Evolutionary conservation across 1,284 basidiomycete genomes (phyloP).

Genomic region (Baeospora myosura): DNA sequence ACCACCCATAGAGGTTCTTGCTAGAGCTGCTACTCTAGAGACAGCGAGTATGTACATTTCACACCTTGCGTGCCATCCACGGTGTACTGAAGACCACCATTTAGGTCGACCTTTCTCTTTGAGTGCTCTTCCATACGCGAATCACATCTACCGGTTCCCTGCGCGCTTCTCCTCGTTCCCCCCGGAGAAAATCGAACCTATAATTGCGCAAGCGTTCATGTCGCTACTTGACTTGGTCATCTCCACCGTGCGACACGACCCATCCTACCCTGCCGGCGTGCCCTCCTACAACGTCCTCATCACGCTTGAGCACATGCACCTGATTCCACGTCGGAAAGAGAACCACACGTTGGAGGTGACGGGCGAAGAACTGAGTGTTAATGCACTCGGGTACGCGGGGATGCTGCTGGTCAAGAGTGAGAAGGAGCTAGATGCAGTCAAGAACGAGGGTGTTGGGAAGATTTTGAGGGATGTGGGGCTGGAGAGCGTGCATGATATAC

Average conservation of each 20-base stretch:
- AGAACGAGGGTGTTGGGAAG: constrained; percentile 48
- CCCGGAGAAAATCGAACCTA: constrained; percentile 42
- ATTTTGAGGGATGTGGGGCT: constrained; percentile 58
- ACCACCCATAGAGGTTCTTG: constrained; percentile 69
- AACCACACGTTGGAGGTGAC: constrained; percentile 41
- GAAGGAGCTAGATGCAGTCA: constrained; percentile 61
- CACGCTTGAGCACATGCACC: constrained; percentile 75
- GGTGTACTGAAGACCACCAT: constrained; percentile 1
- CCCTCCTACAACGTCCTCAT: constrained; percentile 81
- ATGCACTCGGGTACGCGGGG: constrained; percentile 83
- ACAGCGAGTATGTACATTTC: constrained; percentile 38
- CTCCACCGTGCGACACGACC: constrained; percentile 64
- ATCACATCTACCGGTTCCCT: constrained; percentile 68
- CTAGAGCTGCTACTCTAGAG: constrained; percentile 51
- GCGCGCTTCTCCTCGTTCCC: constrained; percentile 36
- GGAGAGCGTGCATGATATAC: constrained; percentile 56
- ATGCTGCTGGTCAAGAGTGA: constrained; percentile 79
- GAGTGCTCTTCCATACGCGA: constrained; percentile 65
- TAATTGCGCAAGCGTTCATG: constrained; percentile 62
- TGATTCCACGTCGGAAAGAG: constrained; percentile 70
- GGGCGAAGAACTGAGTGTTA: constrained; percentile 58
- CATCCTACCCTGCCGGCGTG: constrained; percentile 49
- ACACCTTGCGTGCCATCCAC: background rate
- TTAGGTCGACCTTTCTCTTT: constrained; percentile 71
- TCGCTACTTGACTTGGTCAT: constrained; percentile 72